Percentiles rank a stretch among this genome's conserved stretches.
phyloP scores from a whole-genome alignment of 306 rosid genomes.

The Cercis canadensis region DNA sequence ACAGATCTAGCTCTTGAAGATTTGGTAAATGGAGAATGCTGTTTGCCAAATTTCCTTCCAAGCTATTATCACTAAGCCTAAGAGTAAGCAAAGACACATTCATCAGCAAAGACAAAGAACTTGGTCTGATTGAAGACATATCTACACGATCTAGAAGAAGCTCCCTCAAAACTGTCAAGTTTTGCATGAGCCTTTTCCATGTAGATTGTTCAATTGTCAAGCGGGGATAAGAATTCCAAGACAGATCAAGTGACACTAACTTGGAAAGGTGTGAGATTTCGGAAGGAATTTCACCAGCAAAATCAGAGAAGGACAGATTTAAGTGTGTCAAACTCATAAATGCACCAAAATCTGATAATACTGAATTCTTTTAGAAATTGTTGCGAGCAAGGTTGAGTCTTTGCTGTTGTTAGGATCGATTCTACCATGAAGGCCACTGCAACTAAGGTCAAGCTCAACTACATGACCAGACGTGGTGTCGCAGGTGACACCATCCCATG shows the following conservation, averaged over 20 bases:
- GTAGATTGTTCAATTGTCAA: background rate
- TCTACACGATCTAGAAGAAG: too few relatives aligned
- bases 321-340: too few relatives aligned
- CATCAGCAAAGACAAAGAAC: too few relatives aligned
- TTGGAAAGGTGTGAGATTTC: background rate
- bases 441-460: constrained; percentile 2
- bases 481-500: constrained; percentile 33
- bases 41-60: too few relatives aligned
- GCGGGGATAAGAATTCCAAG: background rate
- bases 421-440: background rate
- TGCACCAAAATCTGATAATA: too few relatives aligned
- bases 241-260: background rate
- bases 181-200: background rate
- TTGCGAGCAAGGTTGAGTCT: too few relatives aligned
- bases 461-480: constrained; percentile 10
- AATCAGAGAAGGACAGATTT: background rate
- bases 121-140: too few relatives aligned
- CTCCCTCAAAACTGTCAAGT: background rate
- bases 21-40: too few relatives aligned
- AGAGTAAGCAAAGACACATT: too few relatives aligned
- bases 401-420: constrained; percentile 7
- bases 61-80: too few relatives aligned
- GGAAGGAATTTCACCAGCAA: background rate
- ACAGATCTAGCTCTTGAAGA: too few relatives aligned
- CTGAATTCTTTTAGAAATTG: too few relatives aligned